Percentiles rank a stretch among this genome's conserved stretches.
These are phyloP conservation scores for Yarrowia alimentaria DNA, from an alignment of 805 yeast genomes.

Conservation along the genomic window DNA sequence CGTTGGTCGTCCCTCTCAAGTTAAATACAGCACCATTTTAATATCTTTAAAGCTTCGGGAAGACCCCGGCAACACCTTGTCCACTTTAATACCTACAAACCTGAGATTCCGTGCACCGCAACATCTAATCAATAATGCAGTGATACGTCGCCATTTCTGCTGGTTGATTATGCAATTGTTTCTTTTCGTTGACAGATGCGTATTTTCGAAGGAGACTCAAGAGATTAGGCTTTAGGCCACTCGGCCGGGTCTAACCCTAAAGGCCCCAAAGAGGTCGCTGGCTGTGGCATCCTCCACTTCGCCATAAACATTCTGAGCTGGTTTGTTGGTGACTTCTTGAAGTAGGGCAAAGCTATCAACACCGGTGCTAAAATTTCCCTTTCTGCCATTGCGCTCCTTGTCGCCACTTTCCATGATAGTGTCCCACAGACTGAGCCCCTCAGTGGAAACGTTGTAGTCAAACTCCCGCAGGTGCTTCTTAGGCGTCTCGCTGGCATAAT, in stretches of 20 bases:
- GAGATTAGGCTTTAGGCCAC: not conserved
- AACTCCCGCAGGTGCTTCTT: constrained; percentile 2
- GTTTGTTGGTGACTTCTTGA: not conserved
- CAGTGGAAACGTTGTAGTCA: constrained; percentile 3
- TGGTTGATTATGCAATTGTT: no score
- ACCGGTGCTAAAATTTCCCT: constrained; percentile 3
- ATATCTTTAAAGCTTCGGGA: no score
- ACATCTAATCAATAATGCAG: no score
- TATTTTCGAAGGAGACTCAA: no score
- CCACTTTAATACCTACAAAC: no score
- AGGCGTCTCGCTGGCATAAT: constrained; percentile 4
- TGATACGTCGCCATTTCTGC: no score
- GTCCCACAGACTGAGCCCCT: not conserved
- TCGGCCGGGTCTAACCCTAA: constrained; percentile 1
- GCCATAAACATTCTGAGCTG: not conserved
- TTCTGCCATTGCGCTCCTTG: constrained; percentile 1
- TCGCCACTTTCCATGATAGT: constrained; percentile 15
- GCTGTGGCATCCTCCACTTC: not conserved
- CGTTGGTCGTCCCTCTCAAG: no score
- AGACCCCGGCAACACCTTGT: no score
- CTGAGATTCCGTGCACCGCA: no score
- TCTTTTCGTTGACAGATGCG: no score
- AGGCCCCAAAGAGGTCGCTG: not conserved
- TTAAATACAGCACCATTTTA: no score
- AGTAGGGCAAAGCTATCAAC: constrained; percentile 1